phyloP scores from a whole-genome alignment of 2,329 filamentous ascomycete species.

The Cladophialophora chaetospira region DNA sequence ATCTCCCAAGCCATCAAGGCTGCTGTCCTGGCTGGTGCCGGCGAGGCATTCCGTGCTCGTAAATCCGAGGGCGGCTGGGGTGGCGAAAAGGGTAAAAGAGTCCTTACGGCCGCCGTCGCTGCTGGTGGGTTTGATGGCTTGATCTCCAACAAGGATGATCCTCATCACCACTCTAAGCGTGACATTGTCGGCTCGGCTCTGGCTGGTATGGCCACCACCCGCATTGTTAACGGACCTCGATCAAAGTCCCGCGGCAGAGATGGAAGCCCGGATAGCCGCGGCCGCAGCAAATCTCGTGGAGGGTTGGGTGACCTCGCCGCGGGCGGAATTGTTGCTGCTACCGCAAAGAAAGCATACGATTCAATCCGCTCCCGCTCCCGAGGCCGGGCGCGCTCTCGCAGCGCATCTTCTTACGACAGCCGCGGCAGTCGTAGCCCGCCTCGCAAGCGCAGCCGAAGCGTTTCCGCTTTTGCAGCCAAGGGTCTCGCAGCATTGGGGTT shows the following conservation, averaged over 20 bases:
- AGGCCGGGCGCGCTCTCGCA: constrained; percentile 44
- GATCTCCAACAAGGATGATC: constrained; percentile 58
- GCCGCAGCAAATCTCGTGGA: constrained; percentile 47
- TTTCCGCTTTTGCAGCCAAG: constrained; percentile 48
- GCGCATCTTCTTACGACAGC: constrained; percentile 53
- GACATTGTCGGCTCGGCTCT: constrained; percentile 85
- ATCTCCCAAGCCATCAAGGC: constrained; percentile 88
- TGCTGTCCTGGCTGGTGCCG: constrained; percentile 83
- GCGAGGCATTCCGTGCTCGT: constrained; percentile 86
- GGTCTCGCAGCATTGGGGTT: constrained; percentile 50
- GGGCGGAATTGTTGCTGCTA: constrained; percentile 48
- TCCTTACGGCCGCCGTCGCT: constrained; percentile 82
- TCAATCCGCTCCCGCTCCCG: constrained; percentile 47
- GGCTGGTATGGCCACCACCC: constrained; percentile 83
- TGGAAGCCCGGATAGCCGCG: constrained; percentile 33
- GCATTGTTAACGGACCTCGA: constrained; percentile 77
- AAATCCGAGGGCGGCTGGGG: constrained; percentile 88
- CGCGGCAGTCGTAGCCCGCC: constrained; percentile 56
- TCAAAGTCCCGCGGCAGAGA: constrained; percentile 59
- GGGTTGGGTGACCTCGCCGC: constrained; percentile 47
- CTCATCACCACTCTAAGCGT: constrained; percentile 73
- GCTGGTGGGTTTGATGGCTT: constrained; percentile 84
- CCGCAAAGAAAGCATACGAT: constrained; percentile 50
- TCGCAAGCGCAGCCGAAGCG: constrained; percentile 49
- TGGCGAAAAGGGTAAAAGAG: constrained; percentile 86